Evolutionary conservation across 768 basidiomycete genomes (phyloP).

Genomic region (Strobilomyces echinocephalus): DNA sequence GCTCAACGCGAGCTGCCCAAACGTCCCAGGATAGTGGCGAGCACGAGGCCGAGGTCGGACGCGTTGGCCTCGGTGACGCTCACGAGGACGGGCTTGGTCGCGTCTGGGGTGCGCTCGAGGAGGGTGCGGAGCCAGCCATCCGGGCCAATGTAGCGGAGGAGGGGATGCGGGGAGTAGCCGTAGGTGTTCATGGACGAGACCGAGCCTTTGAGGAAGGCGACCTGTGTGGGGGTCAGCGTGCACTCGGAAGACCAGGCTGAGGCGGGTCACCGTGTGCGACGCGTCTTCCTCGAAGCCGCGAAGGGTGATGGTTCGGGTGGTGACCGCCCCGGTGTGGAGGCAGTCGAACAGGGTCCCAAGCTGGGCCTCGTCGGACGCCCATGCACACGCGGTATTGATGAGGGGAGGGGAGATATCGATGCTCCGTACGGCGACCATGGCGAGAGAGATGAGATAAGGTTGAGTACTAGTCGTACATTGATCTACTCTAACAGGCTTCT

Average conservation of each 20-base stretch:
- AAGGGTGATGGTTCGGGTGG: constrained; percentile 72
- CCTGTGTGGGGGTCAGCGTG: constrained; percentile 38
- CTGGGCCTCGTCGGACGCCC: constrained; percentile 68
- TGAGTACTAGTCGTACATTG: no score
- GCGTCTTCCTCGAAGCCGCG: constrained; percentile 65
- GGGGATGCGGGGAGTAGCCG: constrained; percentile 79
- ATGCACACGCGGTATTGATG: constrained; percentile 76
- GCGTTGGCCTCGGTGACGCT: constrained; percentile 67
- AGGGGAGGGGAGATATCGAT: constrained; percentile 59
- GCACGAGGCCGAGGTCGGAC: constrained; percentile 47
- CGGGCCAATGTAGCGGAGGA: constrained; percentile 52
- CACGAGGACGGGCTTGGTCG: constrained; percentile 68
- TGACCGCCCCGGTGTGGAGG: constrained; percentile 70
- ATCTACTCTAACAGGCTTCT: no score
- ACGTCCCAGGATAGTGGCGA: constrained; percentile 47
- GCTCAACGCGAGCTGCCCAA: no score
- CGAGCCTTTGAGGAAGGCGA: constrained; percentile 48
- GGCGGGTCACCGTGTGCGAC: constrained; percentile 48
- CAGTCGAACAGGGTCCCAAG: constrained; percentile 62
- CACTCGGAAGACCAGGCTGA: not conserved
- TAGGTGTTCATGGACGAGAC: constrained; percentile 77
- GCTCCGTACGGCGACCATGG: constrained; percentile 56
- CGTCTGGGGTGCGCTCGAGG: constrained; percentile 30
- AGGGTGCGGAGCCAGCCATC: constrained; percentile 49
- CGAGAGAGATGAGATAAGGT: not conserved